phyloP scores from a whole-genome alignment of 257 asterid species.

The Mentha longifolia region DNA sequence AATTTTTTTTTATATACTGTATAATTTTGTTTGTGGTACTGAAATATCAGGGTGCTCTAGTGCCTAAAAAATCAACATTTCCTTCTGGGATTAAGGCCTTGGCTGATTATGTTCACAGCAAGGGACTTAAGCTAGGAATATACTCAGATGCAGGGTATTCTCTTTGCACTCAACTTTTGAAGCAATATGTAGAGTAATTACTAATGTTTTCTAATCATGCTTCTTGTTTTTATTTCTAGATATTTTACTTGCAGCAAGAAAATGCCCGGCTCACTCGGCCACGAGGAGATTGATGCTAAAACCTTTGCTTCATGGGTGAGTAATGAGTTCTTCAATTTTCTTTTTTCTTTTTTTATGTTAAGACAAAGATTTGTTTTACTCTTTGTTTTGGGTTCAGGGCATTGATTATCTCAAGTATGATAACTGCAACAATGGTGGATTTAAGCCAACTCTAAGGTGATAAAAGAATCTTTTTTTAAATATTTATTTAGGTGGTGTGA shows the following conservation, averaged over 20 bases:
- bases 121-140: conserved; percentile 84
- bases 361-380: neutral
- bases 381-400: conserved; percentile 49
- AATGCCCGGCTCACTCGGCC: conserved; percentile 89
- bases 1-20: neutral
- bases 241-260: conserved; percentile 67
- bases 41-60: conserved; percentile 61
- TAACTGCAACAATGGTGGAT: conserved; percentile 68
- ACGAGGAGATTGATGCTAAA: conserved; percentile 83
- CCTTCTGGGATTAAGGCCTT: conserved; percentile 89
- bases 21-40: neutral
- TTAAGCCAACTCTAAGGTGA: conserved; percentile 70
- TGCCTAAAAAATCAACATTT: conserved; percentile 70
- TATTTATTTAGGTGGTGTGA: neutral
- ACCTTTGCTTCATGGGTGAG: conserved; percentile 86
- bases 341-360: neutral
- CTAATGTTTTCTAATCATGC: neutral
- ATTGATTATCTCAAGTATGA: conserved; percentile 89
- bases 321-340: no score
- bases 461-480: neutral
- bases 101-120: conserved; percentile 78
- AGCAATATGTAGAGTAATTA: no score
- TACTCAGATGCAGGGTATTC: conserved; percentile 85
- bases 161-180: neutral
- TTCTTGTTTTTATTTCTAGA: conserved; percentile 41